Base-by-base conservation (phyloP, 2,329 filamentous ascomycete genomes). In the Curvularia sp. region DNA sequence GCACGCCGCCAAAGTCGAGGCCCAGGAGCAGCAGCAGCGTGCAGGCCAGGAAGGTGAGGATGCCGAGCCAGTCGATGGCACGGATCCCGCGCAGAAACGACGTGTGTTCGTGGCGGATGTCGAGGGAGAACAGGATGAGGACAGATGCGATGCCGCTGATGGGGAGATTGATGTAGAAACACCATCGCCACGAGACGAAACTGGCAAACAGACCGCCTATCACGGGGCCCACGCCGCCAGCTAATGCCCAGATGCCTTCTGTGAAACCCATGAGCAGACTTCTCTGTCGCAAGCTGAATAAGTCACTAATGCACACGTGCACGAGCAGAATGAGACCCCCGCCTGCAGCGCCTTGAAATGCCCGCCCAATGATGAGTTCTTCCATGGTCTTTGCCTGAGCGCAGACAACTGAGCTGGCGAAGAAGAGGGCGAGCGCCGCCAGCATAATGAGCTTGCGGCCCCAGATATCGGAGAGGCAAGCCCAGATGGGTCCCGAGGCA, bases 401-500 rank as follows among this genome's bases (percentile, higher is more conserved):
- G 50, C 85, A 85, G 12, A 89, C 78, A 36, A 88, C 74, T 34
- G 83, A 87, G 28, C 84, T 86, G n/a, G 84, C 75, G 53, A 89
- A 82, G 77, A 89, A 90, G 21, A 86, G 70, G 7, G 82, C 74
- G 42, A 87, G 78, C 0, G 82, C 81, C 2, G 73, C 62, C 9
- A 87, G 70, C 3, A 86, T 67, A 34, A 85, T 83, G 2, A 79
- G 76, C 62, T 86, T 86, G 1, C 84, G 79, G 15, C 84, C 84
- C 81, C 83, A 86, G 34, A 86, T 86, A 63, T 87, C 84, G 3
- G 79, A 82, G 1, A 84, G 65, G 49, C 84, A 85, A 3, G 87
- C 89, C 90, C 90, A 93, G n/a, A 89, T 84, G 0, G 89, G 89
- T 0, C 84, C 86, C 1, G 82, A 82, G 0, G 89, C 87, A 0